A percentile compares a stretch with the other conserved stretches of the same genome.
Conservation (phyloP, 2,329 filamentous ascomycete species). For the Penicillium expansum region DNA sequence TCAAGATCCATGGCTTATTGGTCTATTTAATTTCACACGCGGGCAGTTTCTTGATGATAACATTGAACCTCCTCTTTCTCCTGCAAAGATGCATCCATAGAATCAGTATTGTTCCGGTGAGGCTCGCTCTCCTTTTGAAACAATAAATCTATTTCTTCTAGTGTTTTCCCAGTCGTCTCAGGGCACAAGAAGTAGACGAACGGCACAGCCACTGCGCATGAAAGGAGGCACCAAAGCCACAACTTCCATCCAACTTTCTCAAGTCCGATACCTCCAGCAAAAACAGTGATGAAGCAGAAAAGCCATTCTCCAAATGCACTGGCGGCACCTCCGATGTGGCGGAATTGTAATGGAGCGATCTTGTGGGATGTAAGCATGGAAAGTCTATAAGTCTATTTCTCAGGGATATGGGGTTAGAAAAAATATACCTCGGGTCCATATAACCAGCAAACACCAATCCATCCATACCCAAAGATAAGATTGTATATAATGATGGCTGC, state of each 20-base stretch:
- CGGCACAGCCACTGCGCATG: not conserved
- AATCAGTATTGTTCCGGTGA: not conserved
- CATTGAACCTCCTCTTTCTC: not conserved
- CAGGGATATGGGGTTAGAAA: not conserved
- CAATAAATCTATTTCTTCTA: not conserved
- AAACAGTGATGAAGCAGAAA: slow-evolving; percentile 37
- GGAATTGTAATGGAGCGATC: slow-evolving; percentile 38
- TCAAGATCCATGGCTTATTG: not conserved
- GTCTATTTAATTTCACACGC: not conserved
- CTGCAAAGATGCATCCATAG: not conserved
- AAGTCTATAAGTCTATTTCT: not conserved
- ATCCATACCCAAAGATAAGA: not conserved
- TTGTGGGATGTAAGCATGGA: not conserved
- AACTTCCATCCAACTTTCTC: slow-evolving; percentile 38
- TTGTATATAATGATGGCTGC: not conserved
- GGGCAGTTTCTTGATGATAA: not conserved
- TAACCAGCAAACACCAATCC: slow-evolving; percentile 10
- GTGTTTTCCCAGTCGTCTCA: not conserved
- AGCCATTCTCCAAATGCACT: slow-evolving; percentile 41
- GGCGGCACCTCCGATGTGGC: slow-evolving; percentile 36
- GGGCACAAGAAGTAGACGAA: slow-evolving; percentile 1
- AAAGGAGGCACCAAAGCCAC: slow-evolving; percentile 36
- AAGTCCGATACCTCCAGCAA: slow-evolving; percentile 35
- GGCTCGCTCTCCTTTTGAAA: not conserved
- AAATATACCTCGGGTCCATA: slow-evolving; percentile 33